Evolutionary conservation across 148 eudicot genomes (phyloP), one percentile per base, ranked within the genome.

Genomic region (Simmondsia chinensis): DNA sequence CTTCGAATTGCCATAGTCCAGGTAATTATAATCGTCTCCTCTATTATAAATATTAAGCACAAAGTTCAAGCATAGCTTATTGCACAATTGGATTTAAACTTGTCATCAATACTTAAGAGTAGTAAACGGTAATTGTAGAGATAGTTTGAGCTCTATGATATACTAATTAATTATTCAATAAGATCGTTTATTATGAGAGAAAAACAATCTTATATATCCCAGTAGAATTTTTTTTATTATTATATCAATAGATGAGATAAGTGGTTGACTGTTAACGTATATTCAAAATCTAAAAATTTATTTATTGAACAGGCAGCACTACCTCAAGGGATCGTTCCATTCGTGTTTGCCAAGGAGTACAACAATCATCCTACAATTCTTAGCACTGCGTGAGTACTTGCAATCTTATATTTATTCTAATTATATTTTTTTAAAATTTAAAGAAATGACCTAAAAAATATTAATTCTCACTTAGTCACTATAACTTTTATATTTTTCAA

Each of bases 281-380:
- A 5, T 5, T 28, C 6, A 28, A 28, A 28, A 4, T 28, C 9
- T 9, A n/a, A n/a, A n/a, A n/a, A n/a, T 28, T 28, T 5, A 4
- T 9, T 4, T 28, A 4, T 28, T 5, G 31, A 5, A 28, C 31
- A 87, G 96, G 96, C 96, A 5, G 85, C 96, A 32, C 88, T 87
- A 57, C 96, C 96, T 19, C 94, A 87, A 76, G 96, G 96, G 56
- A 87, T 87, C 54, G 96, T 87, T 32, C 96, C 96, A 20, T 87
- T 87, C 39, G 96, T 87, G 30, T 87, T 87, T 44, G 82, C 96
- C 11, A 87, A 87, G 61, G 96, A 87, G 51, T 87, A 87, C 58
- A 82, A 87, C 61, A 87, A 82, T 50, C 96, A 87, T 63, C 96
- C 96, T 0, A 63, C 73, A 39, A 83, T 87, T 23, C 70, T 87